Evolutionary conservation across 2,329 filamentous ascomycete genomes (phyloP), one percentile per base, ranked within the genome.

Genomic region (Cercospora brassicicola): DNA sequence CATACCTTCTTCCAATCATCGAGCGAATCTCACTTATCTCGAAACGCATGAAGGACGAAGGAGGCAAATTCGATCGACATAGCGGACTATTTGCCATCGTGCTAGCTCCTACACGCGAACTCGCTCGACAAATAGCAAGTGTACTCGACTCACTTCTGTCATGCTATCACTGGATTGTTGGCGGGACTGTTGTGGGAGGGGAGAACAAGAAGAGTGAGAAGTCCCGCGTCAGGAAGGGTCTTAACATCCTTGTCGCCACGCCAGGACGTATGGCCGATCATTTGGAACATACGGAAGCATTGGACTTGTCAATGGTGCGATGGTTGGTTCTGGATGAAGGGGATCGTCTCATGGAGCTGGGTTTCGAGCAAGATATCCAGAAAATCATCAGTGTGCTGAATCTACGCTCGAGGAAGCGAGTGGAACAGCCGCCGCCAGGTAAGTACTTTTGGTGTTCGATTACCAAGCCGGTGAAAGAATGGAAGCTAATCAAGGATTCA

Each of bases 311-410:
- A 75, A 94, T 90, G 23, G 94, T 97, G 4, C 86, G 94, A 68
- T 99, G 95, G 95, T 82, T 99, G 26, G 90, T 99, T 2, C 85
- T 99, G 5, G 95, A 99, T 75, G 95, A 99, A 80, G 95, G 95
- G 31, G 95, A 99, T 84, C 88, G 95, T n/a, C 83, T 99, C 78
- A 97, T 99, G 94, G 95, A 99, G 77, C 86, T 98, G 76, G 95
- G 95, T 0, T 99, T 99, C 73, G 95, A 98, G 80, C 90, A 97
- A 64, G 94, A 98, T 76, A 88, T 99, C 68, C 91, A 92, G 76
- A 91, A 90, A 69, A 94, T 97, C 71, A 91, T 99, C 15, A 85
- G 88, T 65, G 91, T 91, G 70, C 87, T 98, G 65, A 89, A 93
- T 70, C 82, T 89, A 55, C 86, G 90, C 65, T 83, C 85, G 42